Conservation (phyloP, 139 green algal species). For the Coelastrella sp. region DNA sequence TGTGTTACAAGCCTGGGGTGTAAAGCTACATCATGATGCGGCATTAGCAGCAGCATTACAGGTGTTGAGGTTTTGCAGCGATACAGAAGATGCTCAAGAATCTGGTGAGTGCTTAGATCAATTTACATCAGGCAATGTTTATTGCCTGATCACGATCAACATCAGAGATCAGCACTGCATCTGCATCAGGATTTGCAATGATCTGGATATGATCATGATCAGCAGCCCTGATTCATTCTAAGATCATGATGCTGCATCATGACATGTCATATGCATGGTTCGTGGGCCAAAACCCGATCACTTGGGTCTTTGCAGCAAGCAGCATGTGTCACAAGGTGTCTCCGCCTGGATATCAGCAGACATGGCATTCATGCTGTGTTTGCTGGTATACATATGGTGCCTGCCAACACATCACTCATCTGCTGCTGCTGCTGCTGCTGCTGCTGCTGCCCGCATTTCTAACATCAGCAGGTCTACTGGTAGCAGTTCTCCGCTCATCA, state of each 20-base stretch:
- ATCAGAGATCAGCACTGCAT: not conserved
- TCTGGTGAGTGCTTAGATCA: not conserved
- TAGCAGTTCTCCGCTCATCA: constrained; percentile 9
- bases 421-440: not conserved
- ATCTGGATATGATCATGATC: no score
- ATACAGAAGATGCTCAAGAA: constrained; percentile 9
- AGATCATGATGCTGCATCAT: no score
- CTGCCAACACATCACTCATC: not conserved
- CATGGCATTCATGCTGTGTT: not conserved
- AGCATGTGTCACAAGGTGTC: no score
- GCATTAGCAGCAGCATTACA: constrained; percentile 32
- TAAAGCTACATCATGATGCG: constrained; percentile 24
- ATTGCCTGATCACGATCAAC: not conserved
- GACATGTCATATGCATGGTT: no score
- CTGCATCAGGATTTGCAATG: not conserved
- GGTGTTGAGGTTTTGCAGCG: constrained; percentile 20
- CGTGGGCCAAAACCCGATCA: no score
- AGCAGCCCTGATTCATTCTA: no score
- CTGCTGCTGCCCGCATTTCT: not conserved
- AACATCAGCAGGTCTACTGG: constrained; percentile 15
- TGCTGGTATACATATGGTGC: not conserved
- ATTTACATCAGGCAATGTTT: not conserved
- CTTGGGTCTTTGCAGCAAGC: no score
- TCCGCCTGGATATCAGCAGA: no score
- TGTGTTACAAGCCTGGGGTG: constrained; percentile 15